A percentile compares a stretch with the other conserved stretches of the same genome.
These are phyloP conservation scores for Leccinum fallax DNA, from an alignment of 1,284 basidiomycete species.

Conservation along the genomic window DNA sequence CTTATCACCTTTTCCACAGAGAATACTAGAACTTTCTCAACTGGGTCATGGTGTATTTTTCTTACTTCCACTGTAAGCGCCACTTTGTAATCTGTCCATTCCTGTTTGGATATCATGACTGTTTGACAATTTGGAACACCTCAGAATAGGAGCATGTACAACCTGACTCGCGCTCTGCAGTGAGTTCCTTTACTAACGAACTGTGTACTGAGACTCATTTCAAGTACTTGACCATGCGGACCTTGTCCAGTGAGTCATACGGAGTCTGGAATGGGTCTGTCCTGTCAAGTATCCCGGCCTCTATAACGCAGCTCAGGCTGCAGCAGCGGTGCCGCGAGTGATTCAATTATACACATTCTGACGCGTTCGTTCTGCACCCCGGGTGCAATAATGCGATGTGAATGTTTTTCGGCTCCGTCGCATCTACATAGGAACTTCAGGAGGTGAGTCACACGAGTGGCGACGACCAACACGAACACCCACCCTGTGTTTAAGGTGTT, in stretches of 20 bases:
- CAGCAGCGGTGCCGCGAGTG: neutral
- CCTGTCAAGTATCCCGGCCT: neutral
- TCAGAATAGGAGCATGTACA: too few species aligned
- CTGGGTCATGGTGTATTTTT: neutral
- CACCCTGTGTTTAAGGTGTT: conserved; percentile 17
- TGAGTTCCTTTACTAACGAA: too few species aligned
- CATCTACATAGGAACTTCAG: neutral
- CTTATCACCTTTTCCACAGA: conserved; percentile 15
- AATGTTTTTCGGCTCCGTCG: conserved; percentile 14
- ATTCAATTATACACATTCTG: neutral
- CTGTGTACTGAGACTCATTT: too few species aligned
- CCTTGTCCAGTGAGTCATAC: neutral
- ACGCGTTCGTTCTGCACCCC: neutral
- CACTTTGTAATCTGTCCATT: conserved; percentile 5
- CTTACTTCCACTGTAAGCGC: neutral
- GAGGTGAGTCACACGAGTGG: conserved; percentile 19
- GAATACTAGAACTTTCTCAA: neutral
- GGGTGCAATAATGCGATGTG: neutral
- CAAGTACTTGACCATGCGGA: neutral
- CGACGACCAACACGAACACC: neutral
- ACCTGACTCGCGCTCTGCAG: conserved; percentile 4
- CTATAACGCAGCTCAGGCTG: neutral
- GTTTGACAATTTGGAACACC: neutral
- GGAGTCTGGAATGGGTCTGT: neutral
- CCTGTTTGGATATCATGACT: neutral